Conservation (phyloP, 2,329 filamentous ascomycete species). For the Claviceps africana region DNA sequence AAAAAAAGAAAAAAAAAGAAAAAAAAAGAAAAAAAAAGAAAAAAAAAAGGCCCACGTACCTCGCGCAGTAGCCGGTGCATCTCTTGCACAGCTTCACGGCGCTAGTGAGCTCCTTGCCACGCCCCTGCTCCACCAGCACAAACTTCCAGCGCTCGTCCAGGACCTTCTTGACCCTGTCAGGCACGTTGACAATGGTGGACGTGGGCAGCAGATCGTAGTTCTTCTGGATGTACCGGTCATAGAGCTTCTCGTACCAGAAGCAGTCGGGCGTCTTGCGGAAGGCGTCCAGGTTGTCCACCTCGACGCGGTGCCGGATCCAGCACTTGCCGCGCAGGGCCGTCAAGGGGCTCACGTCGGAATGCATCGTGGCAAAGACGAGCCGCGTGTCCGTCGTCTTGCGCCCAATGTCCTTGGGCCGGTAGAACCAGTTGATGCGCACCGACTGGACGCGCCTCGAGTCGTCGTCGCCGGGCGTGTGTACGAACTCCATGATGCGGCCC, state of each 20-base stretch:
- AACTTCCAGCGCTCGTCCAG: conserved; percentile 94
- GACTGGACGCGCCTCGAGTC: conserved; percentile 62
- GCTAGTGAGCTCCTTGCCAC: conserved; percentile 88
- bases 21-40: neutral
- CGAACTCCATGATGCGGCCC: conserved; percentile 95
- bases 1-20: too few relatives aligned
- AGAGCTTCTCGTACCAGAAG: conserved; percentile 96
- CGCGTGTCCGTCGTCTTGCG: conserved; percentile 84
- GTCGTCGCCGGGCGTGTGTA: conserved; percentile 70
- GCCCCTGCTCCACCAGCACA: conserved; percentile 84
- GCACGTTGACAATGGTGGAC: conserved; percentile 86
- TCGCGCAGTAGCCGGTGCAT: conserved; percentile 82
- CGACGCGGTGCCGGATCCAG: conserved; percentile 73
- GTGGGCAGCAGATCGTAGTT: conserved; percentile 96
- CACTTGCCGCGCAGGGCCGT: conserved; percentile 90
- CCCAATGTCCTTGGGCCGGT: conserved; percentile 88
- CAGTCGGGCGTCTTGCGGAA: conserved; percentile 74
- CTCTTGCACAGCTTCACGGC: conserved; percentile 93
- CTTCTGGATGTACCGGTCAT: conserved; percentile 95
- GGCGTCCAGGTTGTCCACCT: conserved; percentile 68
- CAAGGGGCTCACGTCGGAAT: conserved; percentile 88
- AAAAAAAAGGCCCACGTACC: conserved; percentile 33
- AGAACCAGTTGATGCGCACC: conserved; percentile 94
- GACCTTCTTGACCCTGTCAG: conserved; percentile 86
- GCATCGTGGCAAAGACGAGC: conserved; percentile 91